These are phyloP conservation scores for Ustilago cynodontis DNA, from an alignment of 1,284 basidiomycete genomes.

Conservation along the genomic window DNA sequence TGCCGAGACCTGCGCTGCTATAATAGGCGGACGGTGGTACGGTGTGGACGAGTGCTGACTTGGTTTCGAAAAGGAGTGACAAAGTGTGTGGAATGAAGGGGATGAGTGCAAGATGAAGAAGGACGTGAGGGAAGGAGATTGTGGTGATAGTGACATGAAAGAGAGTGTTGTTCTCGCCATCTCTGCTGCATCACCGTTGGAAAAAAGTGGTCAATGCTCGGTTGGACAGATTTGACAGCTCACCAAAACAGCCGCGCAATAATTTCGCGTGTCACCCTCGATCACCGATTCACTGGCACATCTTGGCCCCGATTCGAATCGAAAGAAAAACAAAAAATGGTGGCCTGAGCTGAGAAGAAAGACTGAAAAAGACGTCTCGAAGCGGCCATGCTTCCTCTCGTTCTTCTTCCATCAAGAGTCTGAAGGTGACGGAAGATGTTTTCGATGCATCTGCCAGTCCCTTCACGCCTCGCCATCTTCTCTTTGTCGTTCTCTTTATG, in stretches of 20 bases:
- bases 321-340: neutral
- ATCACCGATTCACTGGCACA: neutral
- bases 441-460: slow-evolving; percentile 40
- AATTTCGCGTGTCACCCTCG: slow-evolving; percentile 1
- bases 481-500: neutral
- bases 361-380: neutral
- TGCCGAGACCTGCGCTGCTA: neutral
- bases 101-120: neutral
- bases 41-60: neutral
- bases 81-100: neutral
- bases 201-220: too few relatives aligned
- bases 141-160: neutral
- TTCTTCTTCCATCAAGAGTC: slow-evolving; percentile 34
- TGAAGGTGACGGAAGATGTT: slow-evolving; percentile 49
- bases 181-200: too few relatives aligned
- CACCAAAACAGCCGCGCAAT: neutral
- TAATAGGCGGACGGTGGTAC: neutral
- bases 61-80: neutral
- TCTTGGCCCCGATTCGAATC: neutral
- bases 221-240: slow-evolving; percentile 7
- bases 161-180: slow-evolving; percentile 17
- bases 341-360: neutral
- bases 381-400: neutral
- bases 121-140: too few relatives aligned
- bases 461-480: slow-evolving; percentile 34